Evolutionary conservation across 2,329 filamentous ascomycete species (phyloP).

Genomic region (Fusarium fracticaudum): DNA sequence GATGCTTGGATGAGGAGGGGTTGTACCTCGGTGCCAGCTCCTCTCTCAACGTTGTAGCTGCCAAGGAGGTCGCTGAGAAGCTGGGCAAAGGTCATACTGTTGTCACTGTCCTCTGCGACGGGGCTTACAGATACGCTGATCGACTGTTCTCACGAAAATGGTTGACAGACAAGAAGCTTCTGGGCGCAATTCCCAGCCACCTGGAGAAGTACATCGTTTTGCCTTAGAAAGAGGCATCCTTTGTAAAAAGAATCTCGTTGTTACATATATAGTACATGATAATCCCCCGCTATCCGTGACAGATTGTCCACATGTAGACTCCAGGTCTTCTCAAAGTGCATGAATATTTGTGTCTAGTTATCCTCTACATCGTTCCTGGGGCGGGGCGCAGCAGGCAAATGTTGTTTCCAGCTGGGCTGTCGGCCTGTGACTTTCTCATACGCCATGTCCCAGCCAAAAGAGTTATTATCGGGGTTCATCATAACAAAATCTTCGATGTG

Average conservation of each 20-base stretch:
- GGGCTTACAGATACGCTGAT: constrained; percentile 97
- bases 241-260: constrained; percentile 44
- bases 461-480: constrained; percentile 11
- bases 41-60: constrained; percentile 92
- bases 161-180: constrained; percentile 85
- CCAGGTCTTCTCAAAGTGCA: neutral
- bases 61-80: constrained; percentile 91
- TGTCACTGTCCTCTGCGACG: constrained; percentile 93
- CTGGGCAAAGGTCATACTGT: constrained; percentile 89
- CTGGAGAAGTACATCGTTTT: constrained; percentile 95
- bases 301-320: neutral
- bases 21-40: constrained; percentile 95
- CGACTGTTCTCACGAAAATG: constrained; percentile 91
- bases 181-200: constrained; percentile 83
- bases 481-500: constrained; percentile 49
- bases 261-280: constrained; percentile 41
- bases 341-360: neutral
- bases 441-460: constrained; percentile 32
- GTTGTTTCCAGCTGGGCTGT: constrained; percentile 43
- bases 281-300: neutral
- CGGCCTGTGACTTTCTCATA: constrained; percentile 44
- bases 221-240: constrained; percentile 61
- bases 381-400: neutral
- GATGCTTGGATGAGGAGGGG: constrained; percentile 94
- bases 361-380: neutral